Evolutionary conservation across 139 green algal species (phyloP).

Genomic region (Limnomonas spitsbergensis): DNA sequence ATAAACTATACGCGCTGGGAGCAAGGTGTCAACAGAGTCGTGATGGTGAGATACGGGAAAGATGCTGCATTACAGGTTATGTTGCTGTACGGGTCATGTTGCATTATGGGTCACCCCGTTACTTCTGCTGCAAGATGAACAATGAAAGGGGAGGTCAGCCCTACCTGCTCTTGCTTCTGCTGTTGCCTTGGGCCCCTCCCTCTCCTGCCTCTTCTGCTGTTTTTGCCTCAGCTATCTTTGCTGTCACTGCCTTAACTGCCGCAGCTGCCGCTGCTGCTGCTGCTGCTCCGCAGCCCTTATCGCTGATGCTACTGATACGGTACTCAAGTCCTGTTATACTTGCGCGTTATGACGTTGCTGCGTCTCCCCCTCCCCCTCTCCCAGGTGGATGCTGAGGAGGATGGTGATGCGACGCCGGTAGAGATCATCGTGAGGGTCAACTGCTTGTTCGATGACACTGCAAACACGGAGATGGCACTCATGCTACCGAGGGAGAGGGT

Average conservation of each 20-base stretch:
- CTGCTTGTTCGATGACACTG: neutral
- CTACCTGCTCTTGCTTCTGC: neutral
- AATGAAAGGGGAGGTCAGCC: no score
- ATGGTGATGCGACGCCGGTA: neutral
- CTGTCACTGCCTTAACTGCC: neutral
- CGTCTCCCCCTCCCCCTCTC: no score
- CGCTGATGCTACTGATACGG: neutral
- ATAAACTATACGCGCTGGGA: neutral
- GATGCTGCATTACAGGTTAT: no score
- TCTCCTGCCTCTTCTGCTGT: neutral
- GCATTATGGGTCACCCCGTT: no score
- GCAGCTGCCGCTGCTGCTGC: neutral
- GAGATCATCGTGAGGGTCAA: neutral
- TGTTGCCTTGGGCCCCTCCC: neutral
- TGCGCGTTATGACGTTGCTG: no score
- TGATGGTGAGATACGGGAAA: neutral
- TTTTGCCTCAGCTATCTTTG: neutral
- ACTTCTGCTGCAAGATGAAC: no score
- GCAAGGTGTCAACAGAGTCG: neutral
- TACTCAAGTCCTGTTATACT: no score
- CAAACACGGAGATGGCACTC: neutral
- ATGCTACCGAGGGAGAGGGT: neutral
- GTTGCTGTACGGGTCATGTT: no score
- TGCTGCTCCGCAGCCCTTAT: neutral
- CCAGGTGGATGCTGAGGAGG: neutral